A percentile compares a stretch with the other conserved stretches of the same genome.
phyloP scores from a whole-genome alignment of 345 rosid species.

The Microcos paniculata region DNA sequence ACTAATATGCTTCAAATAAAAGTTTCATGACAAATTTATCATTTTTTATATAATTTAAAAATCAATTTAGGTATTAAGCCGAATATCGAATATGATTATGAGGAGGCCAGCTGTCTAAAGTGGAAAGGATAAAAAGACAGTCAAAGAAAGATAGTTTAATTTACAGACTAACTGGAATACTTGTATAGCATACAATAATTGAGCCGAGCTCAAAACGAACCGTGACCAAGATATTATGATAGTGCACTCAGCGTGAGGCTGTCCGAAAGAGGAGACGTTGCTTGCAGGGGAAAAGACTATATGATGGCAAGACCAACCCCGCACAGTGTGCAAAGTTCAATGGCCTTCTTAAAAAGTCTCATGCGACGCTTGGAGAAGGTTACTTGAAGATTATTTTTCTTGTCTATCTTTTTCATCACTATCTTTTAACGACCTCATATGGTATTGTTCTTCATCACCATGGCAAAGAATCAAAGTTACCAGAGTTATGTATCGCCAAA shows the following conservation, averaged over 20 bases:
- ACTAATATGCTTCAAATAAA: no score
- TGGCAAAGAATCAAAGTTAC: not conserved
- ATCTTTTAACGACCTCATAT: constrained; percentile 35
- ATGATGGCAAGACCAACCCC: constrained; percentile 38
- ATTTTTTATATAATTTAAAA: no score
- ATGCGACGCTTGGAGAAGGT: constrained; percentile 63
- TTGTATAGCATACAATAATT: no score
- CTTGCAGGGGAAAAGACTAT: constrained; percentile 50
- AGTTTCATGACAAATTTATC: no score
- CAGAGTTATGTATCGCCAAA: not conserved
- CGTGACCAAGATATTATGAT: no score
- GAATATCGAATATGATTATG: no score
- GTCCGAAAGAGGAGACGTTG: constrained; percentile 62
- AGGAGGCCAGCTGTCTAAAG: no score
- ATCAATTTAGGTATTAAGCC: no score
- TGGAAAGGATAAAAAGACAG: no score
- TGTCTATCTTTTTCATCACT: constrained; percentile 21
- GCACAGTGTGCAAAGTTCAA: constrained; percentile 51
- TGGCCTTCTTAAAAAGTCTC: constrained; percentile 58
- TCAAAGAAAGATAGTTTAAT: no score
- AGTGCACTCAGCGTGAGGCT: constrained; percentile 46
- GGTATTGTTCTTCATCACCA: constrained; percentile 20
- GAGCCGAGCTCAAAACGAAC: no score
- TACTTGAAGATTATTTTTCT: constrained; percentile 42
- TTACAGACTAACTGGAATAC: no score